Percentiles rank a stretch among this genome's conserved stretches.
phyloP scores from a whole-genome alignment of 2,329 filamentous ascomycete genomes.

The Sporothrix curviconia region DNA sequence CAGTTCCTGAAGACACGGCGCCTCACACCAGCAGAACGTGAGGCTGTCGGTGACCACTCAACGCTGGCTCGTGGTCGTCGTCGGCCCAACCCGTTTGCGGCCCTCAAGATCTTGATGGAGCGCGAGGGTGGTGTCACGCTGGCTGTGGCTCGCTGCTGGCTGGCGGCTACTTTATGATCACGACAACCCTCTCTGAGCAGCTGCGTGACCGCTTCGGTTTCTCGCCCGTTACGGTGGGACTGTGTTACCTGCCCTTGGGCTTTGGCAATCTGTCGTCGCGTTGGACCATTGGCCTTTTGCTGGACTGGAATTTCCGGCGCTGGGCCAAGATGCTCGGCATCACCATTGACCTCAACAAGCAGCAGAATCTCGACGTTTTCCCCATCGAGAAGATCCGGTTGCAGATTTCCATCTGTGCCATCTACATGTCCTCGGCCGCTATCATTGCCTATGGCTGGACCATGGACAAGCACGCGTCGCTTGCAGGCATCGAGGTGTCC shows the following conservation, averaged over 20 bases:
- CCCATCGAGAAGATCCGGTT: constrained; percentile 22
- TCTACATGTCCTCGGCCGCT: constrained; percentile 18
- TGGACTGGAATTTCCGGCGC: constrained; percentile 21
- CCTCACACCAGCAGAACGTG: neutral
- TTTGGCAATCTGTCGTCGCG: constrained; percentile 19
- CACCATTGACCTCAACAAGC: constrained; percentile 16
- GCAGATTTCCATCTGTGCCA: constrained; percentile 19
- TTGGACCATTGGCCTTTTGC: constrained; percentile 17
- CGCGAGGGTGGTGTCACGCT: constrained; percentile 24
- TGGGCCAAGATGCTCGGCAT: constrained; percentile 16
- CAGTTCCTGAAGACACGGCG: constrained; percentile 13
- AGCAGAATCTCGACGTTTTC: constrained; percentile 19
- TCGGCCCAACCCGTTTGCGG: constrained; percentile 23
- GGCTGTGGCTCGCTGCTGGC: constrained; percentile 22
- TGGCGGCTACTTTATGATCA: constrained; percentile 24
- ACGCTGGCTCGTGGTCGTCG: constrained; percentile 15
- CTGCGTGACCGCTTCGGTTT: constrained; percentile 19
- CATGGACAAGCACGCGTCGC: constrained; percentile 20
- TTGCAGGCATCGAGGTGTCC: constrained; percentile 20
- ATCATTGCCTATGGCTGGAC: constrained; percentile 24
- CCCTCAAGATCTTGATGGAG: constrained; percentile 23
- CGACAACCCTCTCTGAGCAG: constrained; percentile 23
- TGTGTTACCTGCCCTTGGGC: constrained; percentile 21
- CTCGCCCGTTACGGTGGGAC: constrained; percentile 15
- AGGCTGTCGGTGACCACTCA: neutral